Evolutionary conservation across 257 asterid genomes (phyloP).

Genomic region (Solanum bukasovii): DNA sequence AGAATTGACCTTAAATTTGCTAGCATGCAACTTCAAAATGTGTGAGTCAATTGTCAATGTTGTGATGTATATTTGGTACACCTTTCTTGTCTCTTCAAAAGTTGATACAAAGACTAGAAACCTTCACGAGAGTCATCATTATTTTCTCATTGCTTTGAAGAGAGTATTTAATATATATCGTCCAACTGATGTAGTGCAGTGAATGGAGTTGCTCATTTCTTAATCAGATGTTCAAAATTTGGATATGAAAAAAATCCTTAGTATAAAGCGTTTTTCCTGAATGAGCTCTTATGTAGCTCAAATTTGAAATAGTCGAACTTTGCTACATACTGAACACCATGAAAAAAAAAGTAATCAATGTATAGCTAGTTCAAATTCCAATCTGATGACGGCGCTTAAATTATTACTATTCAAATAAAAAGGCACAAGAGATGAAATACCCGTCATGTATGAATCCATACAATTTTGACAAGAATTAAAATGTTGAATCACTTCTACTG

Average conservation of each 20-base stretch:
- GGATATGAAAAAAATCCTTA: background rate
- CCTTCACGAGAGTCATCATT: background rate
- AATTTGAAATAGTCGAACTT: background rate
- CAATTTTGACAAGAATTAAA: background rate
- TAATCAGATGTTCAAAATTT: no score
- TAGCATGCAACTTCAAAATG: background rate
- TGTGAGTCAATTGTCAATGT: background rate
- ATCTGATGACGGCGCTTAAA: background rate
- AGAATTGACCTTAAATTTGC: background rate
- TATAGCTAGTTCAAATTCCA: background rate
- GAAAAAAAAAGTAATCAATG: background rate
- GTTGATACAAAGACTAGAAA: background rate
- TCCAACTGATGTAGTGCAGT: background rate
- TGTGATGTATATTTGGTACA: background rate
- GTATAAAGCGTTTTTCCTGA: fast-evolving
- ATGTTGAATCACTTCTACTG: background rate
- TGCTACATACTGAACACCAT: no score
- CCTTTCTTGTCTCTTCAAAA: background rate
- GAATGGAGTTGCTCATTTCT: no score
- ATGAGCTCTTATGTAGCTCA: background rate
- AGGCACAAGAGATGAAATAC: background rate
- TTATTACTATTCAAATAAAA: background rate
- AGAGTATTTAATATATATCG: background rate
- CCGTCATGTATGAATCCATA: background rate
- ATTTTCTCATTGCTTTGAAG: background rate